Conservation (phyloP, 2,329 filamentous ascomycete species). For the Aspergillus fischeri region DNA sequence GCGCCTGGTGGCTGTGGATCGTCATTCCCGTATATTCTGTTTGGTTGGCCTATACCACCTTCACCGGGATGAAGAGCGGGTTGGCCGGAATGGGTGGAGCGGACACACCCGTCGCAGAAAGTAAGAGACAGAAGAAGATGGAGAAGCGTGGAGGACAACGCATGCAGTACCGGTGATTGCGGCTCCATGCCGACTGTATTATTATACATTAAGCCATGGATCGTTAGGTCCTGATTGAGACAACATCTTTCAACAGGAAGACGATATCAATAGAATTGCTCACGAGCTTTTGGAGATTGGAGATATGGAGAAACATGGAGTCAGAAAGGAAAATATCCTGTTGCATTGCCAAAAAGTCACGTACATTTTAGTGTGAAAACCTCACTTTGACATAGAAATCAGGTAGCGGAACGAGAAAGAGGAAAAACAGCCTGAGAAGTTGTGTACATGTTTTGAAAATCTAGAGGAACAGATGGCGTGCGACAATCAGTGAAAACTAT, state of each 20-base stretch:
- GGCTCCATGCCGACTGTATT: constrained; percentile 1
- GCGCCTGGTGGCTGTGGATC: constrained; percentile 64
- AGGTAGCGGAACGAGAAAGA: constrained; percentile 3
- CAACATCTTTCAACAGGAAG: neutral
- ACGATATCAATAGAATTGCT: neutral
- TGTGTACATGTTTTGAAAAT: constrained; percentile 22
- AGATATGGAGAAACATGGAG: neutral
- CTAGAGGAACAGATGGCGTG: constrained; percentile 12
- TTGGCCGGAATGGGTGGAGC: constrained; percentile 40
- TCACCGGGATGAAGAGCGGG: constrained; percentile 45
- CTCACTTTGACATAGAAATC: neutral
- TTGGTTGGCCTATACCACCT: constrained; percentile 44
- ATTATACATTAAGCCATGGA: constrained; percentile 2
- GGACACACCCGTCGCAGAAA: constrained; percentile 29
- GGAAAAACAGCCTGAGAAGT: constrained; percentile 9
- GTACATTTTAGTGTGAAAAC: neutral
- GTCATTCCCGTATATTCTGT: constrained; percentile 47
- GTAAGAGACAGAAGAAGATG: constrained; percentile 52
- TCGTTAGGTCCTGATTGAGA: neutral
- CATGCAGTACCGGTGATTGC: constrained; percentile 38
- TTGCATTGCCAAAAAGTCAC: neutral
- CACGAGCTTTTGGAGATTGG: neutral
- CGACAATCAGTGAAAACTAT: constrained; percentile 29
- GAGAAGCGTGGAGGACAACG: constrained; percentile 48
- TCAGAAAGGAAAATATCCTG: neutral